A percentile compares a stretch with the other conserved stretches of the same genome.
phyloP scores from a whole-genome alignment of 176 grass and related monocot species.

The Carex pumila region DNA sequence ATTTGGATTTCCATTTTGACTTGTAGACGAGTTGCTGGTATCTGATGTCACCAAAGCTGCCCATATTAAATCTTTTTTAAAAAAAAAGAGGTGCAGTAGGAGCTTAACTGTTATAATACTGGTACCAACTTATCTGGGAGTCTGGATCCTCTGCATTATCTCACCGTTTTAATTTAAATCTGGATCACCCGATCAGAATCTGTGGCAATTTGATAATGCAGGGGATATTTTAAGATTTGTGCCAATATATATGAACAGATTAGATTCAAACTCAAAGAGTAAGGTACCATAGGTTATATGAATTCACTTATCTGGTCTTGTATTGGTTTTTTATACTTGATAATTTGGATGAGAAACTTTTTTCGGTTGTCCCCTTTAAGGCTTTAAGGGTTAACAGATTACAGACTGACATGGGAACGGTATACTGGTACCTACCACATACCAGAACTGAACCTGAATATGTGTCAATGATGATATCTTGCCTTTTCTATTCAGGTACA shows the following conservation, averaged over 20 bases:
- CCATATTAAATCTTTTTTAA: neutral
- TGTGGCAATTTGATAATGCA: too few relatives aligned
- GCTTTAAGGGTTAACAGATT: neutral
- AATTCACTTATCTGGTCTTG: neutral
- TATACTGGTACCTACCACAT: too few relatives aligned
- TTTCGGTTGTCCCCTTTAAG: neutral
- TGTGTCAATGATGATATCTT: neutral
- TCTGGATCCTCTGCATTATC: too few relatives aligned
- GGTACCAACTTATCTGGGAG: neutral
- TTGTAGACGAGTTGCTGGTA: neutral
- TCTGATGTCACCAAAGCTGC: neutral
- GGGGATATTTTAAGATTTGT: too few relatives aligned
- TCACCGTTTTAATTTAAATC: too few relatives aligned
- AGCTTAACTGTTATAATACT: neutral
- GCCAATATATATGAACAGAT: too few relatives aligned
- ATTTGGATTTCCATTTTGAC: too few relatives aligned
- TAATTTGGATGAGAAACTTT: neutral
- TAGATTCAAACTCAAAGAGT: too few relatives aligned
- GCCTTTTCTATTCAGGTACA: constrained; percentile 51
- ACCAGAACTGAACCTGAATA: neutral
- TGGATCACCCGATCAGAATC: too few relatives aligned
- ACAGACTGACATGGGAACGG: neutral
- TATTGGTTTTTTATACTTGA: neutral
- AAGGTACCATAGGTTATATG: too few relatives aligned
- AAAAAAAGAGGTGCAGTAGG: neutral